These are phyloP conservation scores for Hemileia vastatrix DNA, from an alignment of 1,284 basidiomycete genomes.

Conservation along the genomic window DNA sequence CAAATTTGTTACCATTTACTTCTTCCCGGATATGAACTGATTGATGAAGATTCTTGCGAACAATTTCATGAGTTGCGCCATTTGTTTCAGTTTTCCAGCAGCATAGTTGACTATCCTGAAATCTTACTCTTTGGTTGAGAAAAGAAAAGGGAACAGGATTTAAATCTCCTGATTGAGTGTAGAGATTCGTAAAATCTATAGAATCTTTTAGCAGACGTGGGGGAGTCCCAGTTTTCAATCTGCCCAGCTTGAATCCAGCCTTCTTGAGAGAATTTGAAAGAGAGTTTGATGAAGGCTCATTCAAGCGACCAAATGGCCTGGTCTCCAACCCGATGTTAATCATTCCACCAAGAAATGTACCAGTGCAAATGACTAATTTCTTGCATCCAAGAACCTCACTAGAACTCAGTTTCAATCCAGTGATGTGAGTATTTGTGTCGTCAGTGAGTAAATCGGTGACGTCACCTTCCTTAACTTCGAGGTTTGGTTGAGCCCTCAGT, in stretches of 20 bases:
- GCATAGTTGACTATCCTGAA: slow-evolving; percentile 58
- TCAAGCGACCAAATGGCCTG: slow-evolving; percentile 71
- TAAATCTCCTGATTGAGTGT: slow-evolving; percentile 50
- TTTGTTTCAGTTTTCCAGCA: slow-evolving; percentile 70
- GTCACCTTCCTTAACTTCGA: slow-evolving; percentile 61
- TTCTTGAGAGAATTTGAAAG: slow-evolving; percentile 62
- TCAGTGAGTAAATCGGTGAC: slow-evolving; percentile 60
- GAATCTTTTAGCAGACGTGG: slow-evolving; percentile 62
- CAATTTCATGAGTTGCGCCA: slow-evolving; percentile 59
- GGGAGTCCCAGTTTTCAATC: slow-evolving; percentile 82
- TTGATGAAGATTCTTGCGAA: slow-evolving; percentile 62
- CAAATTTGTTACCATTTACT: slow-evolving; percentile 55
- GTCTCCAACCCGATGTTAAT: slow-evolving; percentile 73
- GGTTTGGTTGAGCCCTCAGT: slow-evolving; percentile 57
- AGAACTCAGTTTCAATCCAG: slow-evolving; percentile 33
- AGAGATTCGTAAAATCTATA: slow-evolving; percentile 58
- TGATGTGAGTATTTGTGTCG: background rate
- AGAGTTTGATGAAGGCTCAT: slow-evolving; percentile 57
- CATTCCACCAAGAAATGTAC: slow-evolving; percentile 78
- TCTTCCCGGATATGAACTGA: slow-evolving; percentile 78
- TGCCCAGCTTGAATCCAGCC: slow-evolving; percentile 68
- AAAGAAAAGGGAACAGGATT: slow-evolving; percentile 27
- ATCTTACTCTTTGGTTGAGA: slow-evolving; percentile 38
- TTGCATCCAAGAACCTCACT: slow-evolving; percentile 68
- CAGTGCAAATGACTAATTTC: slow-evolving; percentile 75